Evolutionary conservation across 2,329 filamentous ascomycete genomes (phyloP).

Genomic region (Fusarium odoratissimum): DNA sequence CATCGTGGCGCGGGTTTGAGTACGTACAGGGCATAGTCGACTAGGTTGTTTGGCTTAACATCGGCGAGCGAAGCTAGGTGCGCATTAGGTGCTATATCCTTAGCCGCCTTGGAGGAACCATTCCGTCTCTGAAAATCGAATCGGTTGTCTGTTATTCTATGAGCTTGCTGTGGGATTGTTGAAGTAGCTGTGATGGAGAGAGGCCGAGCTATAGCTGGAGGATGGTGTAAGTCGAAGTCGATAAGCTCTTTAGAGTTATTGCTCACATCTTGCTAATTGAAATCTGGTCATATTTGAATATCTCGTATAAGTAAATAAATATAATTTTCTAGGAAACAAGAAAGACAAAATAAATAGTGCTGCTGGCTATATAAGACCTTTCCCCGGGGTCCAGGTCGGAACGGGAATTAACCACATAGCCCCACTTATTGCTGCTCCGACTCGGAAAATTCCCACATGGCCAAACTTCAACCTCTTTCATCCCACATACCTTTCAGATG

Average conservation of each 20-base stretch:
- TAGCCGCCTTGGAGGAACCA: not conserved
- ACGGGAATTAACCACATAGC: slow-evolving; percentile 27
- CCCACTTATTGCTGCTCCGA: slow-evolving; percentile 8
- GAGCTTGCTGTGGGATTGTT: not conserved
- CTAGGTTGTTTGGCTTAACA: slow-evolving; percentile 16
- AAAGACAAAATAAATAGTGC: not conserved
- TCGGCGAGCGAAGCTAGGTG: slow-evolving; percentile 7
- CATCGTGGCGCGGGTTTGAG: rapidly evolving
- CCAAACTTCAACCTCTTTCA: not conserved
- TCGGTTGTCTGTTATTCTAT: not conserved
- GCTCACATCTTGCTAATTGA: slow-evolving; percentile 13
- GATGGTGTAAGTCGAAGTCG: slow-evolving; percentile 19
- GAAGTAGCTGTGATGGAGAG: not conserved
- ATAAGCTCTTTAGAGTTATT: rapidly evolving
- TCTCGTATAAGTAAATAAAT: rapidly evolving
- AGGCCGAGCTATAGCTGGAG: slow-evolving; percentile 2
- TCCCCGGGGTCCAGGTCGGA: not conserved
- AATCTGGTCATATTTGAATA: not conserved
- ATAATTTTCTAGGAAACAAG: not conserved
- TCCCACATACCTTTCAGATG: not conserved
- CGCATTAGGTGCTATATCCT: not conserved
- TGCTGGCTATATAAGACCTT: not conserved
- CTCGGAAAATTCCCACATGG: slow-evolving; percentile 33
- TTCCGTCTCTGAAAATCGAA: not conserved
- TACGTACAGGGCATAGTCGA: slow-evolving; percentile 33